Conservation (phyloP, 2,329 filamentous ascomycete species). For the Colletotrichum kahawae region DNA sequence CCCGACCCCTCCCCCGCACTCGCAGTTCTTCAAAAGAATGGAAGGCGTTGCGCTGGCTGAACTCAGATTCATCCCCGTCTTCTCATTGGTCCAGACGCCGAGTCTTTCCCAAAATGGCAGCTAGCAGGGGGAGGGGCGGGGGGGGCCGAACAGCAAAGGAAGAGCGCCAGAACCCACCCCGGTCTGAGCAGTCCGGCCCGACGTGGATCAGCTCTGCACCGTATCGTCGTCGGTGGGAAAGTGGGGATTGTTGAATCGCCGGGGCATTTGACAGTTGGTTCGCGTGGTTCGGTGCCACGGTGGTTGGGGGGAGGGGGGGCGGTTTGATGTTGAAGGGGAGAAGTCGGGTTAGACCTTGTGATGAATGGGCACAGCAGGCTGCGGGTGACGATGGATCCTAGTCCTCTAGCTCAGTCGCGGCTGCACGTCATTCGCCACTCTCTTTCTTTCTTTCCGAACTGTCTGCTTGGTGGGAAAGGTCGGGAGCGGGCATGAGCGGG, state of each 20-base stretch:
- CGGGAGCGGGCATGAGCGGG: not conserved
- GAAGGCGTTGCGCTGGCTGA: not conserved
- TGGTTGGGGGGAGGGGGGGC: not conserved
- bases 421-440: slow-evolving; percentile 1
- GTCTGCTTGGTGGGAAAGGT: not conserved
- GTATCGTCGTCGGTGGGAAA: slow-evolving; percentile 1
- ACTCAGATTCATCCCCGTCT: not conserved
- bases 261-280: not conserved
- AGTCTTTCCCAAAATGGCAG: slow-evolving; percentile 10
- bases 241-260: not conserved
- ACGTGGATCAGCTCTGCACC: not conserved
- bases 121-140: not conserved
- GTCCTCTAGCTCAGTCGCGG: not conserved
- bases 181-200: slow-evolving; percentile 6
- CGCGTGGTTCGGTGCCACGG: not conserved
- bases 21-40: not conserved
- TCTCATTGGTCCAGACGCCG: not conserved
- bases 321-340: not conserved
- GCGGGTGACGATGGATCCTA: not conserved
- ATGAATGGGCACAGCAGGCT: not conserved
- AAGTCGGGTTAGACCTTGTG: not conserved
- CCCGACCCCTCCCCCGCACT: not conserved
- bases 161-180: not conserved
- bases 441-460: not conserved
- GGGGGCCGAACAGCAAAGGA: not conserved